These are phyloP conservation scores for Rhododendron henanense DNA, from an alignment of 148 eudicot genomes.

Conservation along the genomic window DNA sequence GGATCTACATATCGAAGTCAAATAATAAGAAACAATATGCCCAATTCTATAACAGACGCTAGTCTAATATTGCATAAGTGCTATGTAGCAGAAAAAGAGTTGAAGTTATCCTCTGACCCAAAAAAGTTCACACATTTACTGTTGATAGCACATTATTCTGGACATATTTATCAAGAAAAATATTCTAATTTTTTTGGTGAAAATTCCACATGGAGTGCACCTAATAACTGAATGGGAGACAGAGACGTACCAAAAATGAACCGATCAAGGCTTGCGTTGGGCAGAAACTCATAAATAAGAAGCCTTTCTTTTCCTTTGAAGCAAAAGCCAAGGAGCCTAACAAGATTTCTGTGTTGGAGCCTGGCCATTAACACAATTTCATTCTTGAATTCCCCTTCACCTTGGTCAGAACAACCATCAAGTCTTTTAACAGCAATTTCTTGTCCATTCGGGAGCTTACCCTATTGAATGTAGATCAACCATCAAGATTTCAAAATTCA, in stretches of 20 bases:
- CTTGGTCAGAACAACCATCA: conserved; percentile 21
- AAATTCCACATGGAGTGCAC: neutral
- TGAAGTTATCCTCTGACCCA: neutral
- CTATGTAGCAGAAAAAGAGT: neutral
- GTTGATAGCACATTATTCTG: neutral
- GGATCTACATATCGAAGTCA: conserved; percentile 16
- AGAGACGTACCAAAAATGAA: conserved; percentile 24
- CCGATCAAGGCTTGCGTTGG: conserved; percentile 28
- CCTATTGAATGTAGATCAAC: conserved; percentile 12
- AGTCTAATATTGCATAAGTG: neutral
- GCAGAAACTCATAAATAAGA: conserved; percentile 31
- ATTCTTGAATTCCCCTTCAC: conserved; percentile 35
- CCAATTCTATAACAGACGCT: neutral
- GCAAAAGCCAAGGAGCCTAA: conserved; percentile 24
- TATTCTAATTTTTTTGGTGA: no score
- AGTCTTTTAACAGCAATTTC: conserved; percentile 33
- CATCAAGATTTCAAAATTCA: neutral
- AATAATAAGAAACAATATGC: neutral
- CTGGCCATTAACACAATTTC: conserved; percentile 26
- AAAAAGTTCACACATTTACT: neutral
- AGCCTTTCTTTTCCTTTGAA: conserved; percentile 15
- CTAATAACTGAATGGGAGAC: neutral
- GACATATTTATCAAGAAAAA: neutral
- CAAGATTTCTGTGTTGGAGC: conserved; percentile 29
- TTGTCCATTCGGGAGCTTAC: conserved; percentile 20